These are phyloP conservation scores for Neurospora terricola DNA, from an alignment of 495 filamentous ascomycete genomes.

Conservation along the genomic window DNA sequence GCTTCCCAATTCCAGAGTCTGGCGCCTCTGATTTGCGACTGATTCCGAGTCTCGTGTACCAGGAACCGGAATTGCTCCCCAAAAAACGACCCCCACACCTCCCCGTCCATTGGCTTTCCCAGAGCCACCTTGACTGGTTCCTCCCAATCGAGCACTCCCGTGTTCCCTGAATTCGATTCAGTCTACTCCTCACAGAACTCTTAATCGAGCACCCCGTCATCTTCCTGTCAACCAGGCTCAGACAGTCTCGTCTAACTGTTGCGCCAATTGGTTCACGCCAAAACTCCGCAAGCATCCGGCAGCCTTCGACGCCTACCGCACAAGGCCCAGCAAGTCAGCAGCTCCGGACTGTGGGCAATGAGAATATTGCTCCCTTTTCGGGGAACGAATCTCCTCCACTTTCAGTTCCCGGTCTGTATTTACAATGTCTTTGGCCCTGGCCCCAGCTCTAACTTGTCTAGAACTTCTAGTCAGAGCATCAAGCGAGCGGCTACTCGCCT, in stretches of 20 bases:
- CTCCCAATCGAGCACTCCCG: not conserved
- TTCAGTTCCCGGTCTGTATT: not conserved
- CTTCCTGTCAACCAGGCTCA: not conserved
- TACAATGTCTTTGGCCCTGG: not conserved
- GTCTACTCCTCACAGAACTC: not conserved
- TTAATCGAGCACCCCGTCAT: not conserved
- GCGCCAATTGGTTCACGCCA: not conserved
- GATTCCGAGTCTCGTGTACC: not conserved
- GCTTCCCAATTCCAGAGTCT: constrained; percentile 18
- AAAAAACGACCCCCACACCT: not conserved
- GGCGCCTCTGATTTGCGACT: not conserved
- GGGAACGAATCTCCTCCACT: not conserved
- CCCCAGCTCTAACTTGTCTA: not conserved
- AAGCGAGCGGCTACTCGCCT: not conserved
- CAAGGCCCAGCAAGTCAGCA: not conserved
- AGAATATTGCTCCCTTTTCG: not conserved
- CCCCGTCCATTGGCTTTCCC: not conserved
- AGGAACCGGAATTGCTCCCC: not conserved
- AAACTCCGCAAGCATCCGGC: not conserved
- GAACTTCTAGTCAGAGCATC: not conserved
- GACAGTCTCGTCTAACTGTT: not conserved
- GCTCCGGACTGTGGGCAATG: not conserved
- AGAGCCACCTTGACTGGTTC: not conserved
- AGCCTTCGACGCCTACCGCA: not conserved
- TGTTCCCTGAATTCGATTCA: not conserved